These are phyloP conservation scores for Zymoseptoria tritici DNA, from an alignment of 2,329 filamentous ascomycete species.

Conservation along the genomic window DNA sequence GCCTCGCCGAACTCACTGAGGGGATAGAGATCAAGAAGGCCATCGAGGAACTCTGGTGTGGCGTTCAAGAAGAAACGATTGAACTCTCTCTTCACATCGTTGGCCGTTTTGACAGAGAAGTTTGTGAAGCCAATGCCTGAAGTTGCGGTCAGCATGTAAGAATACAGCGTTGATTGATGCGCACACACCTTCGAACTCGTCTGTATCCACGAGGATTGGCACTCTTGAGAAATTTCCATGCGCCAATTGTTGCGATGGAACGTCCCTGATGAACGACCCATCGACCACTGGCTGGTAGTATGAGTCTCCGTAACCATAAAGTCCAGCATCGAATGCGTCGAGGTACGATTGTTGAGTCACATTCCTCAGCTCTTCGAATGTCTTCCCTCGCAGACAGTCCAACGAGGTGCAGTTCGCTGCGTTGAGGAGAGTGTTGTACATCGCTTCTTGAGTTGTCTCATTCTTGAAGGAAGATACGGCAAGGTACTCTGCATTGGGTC, in stretches of 20 bases:
- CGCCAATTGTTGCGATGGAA: background rate
- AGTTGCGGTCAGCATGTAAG: background rate
- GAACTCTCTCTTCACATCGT: background rate
- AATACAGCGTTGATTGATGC: background rate
- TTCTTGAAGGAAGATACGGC: background rate
- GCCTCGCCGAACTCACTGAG: background rate
- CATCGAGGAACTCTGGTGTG: background rate
- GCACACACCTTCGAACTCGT: background rate
- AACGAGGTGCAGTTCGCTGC: background rate
- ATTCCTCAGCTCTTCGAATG: background rate
- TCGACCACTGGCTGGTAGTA: background rate
- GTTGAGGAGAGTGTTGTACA: background rate
- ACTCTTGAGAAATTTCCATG: background rate
- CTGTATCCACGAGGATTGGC: background rate
- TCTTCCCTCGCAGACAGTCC: conserved; percentile 1
- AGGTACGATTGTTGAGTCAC: background rate
- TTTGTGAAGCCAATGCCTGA: background rate
- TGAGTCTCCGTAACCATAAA: background rate
- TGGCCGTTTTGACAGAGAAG: background rate
- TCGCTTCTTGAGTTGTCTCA: background rate
- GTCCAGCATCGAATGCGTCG: background rate
- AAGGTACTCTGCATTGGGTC: background rate
- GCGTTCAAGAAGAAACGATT: background rate
- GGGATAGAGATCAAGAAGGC: background rate
- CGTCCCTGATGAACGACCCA: background rate